Conservation (phyloP, 768 basidiomycete genomes). For the Collybiopsis confluens region DNA sequence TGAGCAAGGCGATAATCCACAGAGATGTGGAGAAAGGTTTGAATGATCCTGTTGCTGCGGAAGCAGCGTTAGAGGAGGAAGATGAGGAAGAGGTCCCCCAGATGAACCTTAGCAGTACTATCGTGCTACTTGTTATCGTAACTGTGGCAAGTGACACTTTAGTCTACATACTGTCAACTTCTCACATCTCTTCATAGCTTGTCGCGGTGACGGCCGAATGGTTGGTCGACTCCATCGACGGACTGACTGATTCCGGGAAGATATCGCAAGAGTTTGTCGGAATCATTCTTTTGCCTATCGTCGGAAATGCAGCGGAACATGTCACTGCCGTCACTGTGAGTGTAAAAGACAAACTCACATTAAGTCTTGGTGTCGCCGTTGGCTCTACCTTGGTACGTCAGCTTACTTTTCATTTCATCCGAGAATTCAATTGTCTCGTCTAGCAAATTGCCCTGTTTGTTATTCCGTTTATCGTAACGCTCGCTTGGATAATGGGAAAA, state of each 20-base stretch:
- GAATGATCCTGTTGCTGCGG: slow-evolving; percentile 5
- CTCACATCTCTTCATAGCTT: slow-evolving; percentile 24
- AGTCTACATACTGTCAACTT: too few relatives aligned
- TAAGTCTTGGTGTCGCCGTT: slow-evolving; percentile 65
- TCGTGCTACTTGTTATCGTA: slow-evolving; percentile 30
- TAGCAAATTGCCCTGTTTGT: slow-evolving; percentile 64
- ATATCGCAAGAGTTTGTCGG: slow-evolving; percentile 67
- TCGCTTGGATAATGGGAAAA: slow-evolving; percentile 64
- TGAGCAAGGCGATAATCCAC: not conserved
- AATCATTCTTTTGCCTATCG: slow-evolving; percentile 61
- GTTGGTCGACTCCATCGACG: slow-evolving; percentile 62
- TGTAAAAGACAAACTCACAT: slow-evolving; percentile 63
- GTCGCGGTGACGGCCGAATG: slow-evolving; percentile 35
- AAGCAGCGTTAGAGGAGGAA: slow-evolving; percentile 22
- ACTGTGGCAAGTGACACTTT: slow-evolving; percentile 40
- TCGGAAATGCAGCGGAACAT: slow-evolving; percentile 68
- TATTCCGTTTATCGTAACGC: slow-evolving; percentile 56
- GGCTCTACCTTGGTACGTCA: slow-evolving; percentile 51
- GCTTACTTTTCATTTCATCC: not conserved
- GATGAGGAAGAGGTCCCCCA: slow-evolving; percentile 30
- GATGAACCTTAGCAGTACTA: slow-evolving; percentile 35
- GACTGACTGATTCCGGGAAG: slow-evolving; percentile 40
- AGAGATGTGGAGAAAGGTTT: slow-evolving; percentile 2
- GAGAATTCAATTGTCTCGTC: not conserved
- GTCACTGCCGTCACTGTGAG: slow-evolving; percentile 69